Evolutionary conservation across 1,284 basidiomycete genomes (phyloP).

Genomic region (Pascua guehoae): DNA sequence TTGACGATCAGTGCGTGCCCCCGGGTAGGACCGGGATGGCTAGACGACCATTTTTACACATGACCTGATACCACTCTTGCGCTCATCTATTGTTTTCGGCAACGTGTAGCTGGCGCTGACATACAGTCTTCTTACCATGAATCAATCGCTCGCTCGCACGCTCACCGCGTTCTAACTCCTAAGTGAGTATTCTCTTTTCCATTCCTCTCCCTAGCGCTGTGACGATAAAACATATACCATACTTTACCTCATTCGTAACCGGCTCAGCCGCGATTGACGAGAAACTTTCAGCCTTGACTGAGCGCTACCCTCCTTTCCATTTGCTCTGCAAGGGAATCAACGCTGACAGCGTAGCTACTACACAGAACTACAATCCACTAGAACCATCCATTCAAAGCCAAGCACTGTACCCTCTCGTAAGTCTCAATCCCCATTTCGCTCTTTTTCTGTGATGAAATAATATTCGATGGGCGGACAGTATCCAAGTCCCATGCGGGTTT

Average conservation of each 20-base stretch:
- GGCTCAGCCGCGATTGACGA: constrained; percentile 40
- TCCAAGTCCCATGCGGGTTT: constrained; percentile 27
- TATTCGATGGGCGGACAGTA: constrained; percentile 47
- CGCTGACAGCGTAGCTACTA: background rate
- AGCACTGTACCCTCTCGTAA: background rate
- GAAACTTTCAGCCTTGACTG: constrained; percentile 49
- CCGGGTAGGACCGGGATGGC: constrained; percentile 40
- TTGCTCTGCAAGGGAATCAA: background rate
- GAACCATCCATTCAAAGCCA: background rate
- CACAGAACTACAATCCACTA: background rate
- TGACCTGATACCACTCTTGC: constrained; percentile 33
- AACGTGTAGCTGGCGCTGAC: constrained; percentile 9
- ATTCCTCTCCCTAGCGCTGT: constrained; percentile 22
- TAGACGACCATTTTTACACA: constrained; percentile 43
- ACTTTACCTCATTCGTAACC: constrained; percentile 48
- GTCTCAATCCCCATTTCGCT: background rate
- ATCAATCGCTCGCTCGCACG: background rate
- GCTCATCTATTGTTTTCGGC: background rate
- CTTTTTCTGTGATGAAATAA: constrained; percentile 30
- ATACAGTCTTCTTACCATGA: background rate
- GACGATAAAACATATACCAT: constrained; percentile 44
- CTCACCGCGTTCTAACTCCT: background rate
- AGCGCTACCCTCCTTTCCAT: constrained; percentile 24
- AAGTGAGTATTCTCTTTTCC: constrained; percentile 20
- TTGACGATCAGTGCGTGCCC: constrained; percentile 16